Conservation (phyloP, 2,329 filamentous ascomycete genomes). For the Knoxdaviesia proteae region DNA sequence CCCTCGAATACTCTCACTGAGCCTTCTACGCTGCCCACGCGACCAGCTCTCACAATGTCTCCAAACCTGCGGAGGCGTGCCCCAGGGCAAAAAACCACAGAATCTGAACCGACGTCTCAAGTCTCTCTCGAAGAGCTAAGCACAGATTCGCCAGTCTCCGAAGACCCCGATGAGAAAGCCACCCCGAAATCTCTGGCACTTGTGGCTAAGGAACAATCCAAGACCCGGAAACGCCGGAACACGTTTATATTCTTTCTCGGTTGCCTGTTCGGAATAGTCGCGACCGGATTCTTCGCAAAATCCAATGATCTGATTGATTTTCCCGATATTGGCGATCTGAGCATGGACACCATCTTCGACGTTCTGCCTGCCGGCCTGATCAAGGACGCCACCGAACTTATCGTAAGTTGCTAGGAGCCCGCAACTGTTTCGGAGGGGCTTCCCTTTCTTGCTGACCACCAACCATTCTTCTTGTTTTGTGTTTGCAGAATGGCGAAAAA, state of each 20-base stretch:
- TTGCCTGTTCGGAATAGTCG: constrained; percentile 73
- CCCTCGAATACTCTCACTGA: no score
- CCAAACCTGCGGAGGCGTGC: no score
- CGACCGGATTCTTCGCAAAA: constrained; percentile 75
- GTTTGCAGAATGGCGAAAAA: constrained; percentile 53
- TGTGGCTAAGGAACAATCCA: constrained; percentile 21
- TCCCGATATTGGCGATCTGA: constrained; percentile 47
- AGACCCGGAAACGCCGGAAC: constrained; percentile 50
- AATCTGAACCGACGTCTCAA: no score
- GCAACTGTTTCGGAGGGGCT: constrained; percentile 1
- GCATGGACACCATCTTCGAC: constrained; percentile 71
- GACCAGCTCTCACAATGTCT: no score
- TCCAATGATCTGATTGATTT: constrained; percentile 79
- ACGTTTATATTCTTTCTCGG: constrained; percentile 74
- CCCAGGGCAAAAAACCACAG: no score
- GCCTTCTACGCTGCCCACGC: no score
- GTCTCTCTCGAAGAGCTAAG: no score
- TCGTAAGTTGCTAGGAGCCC: constrained; percentile 31
- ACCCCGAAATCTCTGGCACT: constrained; percentile 12
- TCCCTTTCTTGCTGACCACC: no score
- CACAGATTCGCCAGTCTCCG: background rate
- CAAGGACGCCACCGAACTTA: constrained; percentile 66
- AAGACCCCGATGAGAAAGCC: constrained; percentile 4
- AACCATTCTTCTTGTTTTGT: background rate
- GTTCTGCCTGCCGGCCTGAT: constrained; percentile 59